Evolutionary conservation across 257 asterid species (phyloP).

Genomic region (Scutellaria baicalensis): DNA sequence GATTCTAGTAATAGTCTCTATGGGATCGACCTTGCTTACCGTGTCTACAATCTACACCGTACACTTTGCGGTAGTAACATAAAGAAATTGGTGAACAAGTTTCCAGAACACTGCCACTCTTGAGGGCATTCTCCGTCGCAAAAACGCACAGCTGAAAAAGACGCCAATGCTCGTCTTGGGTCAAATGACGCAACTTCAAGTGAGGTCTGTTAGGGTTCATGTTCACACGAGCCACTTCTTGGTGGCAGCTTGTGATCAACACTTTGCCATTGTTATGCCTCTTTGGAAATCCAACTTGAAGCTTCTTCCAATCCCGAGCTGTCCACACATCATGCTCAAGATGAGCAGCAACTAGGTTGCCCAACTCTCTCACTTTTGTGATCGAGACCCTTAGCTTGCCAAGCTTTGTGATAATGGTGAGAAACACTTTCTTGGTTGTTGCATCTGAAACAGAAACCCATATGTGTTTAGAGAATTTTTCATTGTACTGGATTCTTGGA

Average conservation of each 20-base stretch:
- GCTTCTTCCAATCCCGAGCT: conserved; percentile 17
- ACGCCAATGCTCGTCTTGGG: conserved; percentile 25
- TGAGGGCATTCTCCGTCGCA: conserved; percentile 20
- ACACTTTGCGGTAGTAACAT: too few species aligned
- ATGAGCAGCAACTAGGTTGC: neutral
- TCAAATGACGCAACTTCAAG: conserved; percentile 22
- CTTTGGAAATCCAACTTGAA: conserved; percentile 26
- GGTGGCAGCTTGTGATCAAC: conserved; percentile 30
- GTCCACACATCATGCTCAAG: conserved; percentile 20
- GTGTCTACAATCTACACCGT: too few species aligned
- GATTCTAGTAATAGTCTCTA: too few species aligned
- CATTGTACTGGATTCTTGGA: neutral
- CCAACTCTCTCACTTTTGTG: neutral
- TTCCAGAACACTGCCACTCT: conserved; percentile 22
- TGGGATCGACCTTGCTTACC: too few species aligned
- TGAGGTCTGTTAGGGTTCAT: conserved; percentile 19
- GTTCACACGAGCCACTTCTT: conserved; percentile 11
- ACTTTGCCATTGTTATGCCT: conserved; percentile 26
- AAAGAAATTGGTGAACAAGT: too few species aligned
- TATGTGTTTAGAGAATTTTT: conserved; percentile 21
- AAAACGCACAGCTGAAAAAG: conserved; percentile 32
- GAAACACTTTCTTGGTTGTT: conserved; percentile 22
- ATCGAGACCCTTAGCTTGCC: neutral
- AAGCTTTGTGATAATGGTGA: conserved; percentile 10
- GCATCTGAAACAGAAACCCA: conserved; percentile 33